These are phyloP conservation scores for Candida albicans DNA, from an alignment of 1,139 yeast species.

Conservation along the genomic window DNA sequence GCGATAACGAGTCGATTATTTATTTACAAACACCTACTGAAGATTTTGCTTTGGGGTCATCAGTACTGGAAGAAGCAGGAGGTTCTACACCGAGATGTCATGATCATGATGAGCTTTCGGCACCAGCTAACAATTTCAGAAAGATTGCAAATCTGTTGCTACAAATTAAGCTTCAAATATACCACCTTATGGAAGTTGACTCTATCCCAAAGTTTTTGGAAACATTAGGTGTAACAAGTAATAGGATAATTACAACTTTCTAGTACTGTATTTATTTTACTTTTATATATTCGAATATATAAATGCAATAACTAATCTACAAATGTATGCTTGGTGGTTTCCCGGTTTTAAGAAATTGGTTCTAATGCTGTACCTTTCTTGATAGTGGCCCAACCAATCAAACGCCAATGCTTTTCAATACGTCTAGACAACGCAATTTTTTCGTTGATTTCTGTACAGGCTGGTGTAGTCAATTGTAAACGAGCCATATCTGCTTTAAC, in stretches of 20 bases:
- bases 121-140: background rate
- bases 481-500: slow-evolving; percentile 99
- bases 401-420: slow-evolving; percentile 99
- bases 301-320: background rate
- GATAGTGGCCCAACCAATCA: slow-evolving; percentile 99
- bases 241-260: no score
- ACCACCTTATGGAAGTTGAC: slow-evolving; percentile 67
- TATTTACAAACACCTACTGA: slow-evolving; percentile 13
- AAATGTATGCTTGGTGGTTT: background rate
- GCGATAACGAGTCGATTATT: slow-evolving; percentile 3
- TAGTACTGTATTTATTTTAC: no score
- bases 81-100: background rate
- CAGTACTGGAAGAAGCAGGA: background rate
- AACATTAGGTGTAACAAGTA: background rate
- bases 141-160: slow-evolving; percentile 6
- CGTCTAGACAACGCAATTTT: slow-evolving; percentile 98
- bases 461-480: slow-evolving; percentile 93
- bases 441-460: slow-evolving; percentile 97
- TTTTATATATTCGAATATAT: slow-evolving; percentile 17
- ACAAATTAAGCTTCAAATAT: slow-evolving; percentile 35
- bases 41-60: background rate
- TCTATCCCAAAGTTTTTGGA: slow-evolving; percentile 67
- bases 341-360: slow-evolving; percentile 42
- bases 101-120: background rate
- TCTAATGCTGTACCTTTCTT: slow-evolving; percentile 90